Evolutionary conservation across 441 rosid species (phyloP), one percentile per base, ranked within the genome.

Genomic region (Croton laevigatus): DNA sequence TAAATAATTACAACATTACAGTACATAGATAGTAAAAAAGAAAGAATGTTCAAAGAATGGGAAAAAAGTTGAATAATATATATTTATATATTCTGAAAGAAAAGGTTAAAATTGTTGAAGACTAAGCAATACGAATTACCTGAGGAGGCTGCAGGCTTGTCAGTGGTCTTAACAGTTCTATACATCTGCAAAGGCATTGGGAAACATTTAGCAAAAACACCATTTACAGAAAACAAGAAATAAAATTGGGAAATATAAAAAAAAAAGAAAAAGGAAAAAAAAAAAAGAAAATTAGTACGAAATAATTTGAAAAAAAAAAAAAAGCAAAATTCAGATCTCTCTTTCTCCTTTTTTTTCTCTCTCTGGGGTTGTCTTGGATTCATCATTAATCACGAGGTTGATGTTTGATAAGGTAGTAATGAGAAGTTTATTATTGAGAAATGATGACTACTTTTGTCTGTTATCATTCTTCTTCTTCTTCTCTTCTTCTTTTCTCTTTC

Each of bases 111-210:
- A 27, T 53, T 67, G 5, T 49, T 49, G 65, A 59, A 70, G 76
- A 48, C 79, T 62, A 61, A 59, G 73, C 75, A 78, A 76, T 73
- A 71, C 71, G 80, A 76, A 76, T 77, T 88, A 90, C 96, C 96
- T 72, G 96, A 88, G 66, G 91, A 90, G 82, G 87, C 88, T 59
- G 89, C 90, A 70, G 91, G 83, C 75, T 83, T 88, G 83, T 88
- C 91, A 77, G 96, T 90, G 68, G 93, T 88, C 87, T 88, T 90
- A 53, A 90, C 91, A 74, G 93, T 90, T 81, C 96, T 85, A 82
- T 90, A 90, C 96, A 90, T 90, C 96, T 90, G 85, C 78, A 78
- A 73, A 69, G 70, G 32, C 70, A 75, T 46, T n/a, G 44, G 65
- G 42, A n/a, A 74, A 9, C 73, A 62, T 27, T 74, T 40, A 67